Evolutionary conservation across 2,329 filamentous ascomycete genomes (phyloP).

Genomic region (Alternaria metachromatica): DNA sequence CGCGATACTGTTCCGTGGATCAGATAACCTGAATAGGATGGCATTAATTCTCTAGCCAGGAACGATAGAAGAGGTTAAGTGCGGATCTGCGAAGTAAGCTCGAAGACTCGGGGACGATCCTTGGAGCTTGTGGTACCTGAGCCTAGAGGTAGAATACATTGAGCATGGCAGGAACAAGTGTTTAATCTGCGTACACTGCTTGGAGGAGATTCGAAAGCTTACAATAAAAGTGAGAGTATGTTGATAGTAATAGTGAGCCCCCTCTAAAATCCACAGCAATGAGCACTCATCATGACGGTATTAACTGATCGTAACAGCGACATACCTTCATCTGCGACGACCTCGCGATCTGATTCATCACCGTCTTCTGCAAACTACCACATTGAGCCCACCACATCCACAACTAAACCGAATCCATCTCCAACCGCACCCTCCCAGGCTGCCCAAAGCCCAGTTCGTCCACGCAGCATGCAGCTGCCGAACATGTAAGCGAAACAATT

Average conservation of each 20-base stretch:
- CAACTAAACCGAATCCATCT: not conserved
- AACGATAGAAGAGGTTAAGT: not conserved
- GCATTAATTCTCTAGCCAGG: not conserved
- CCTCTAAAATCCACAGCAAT: not conserved
- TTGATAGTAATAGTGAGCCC: not conserved
- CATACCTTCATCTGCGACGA: not conserved
- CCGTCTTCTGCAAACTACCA: not conserved
- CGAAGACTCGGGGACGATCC: not conserved
- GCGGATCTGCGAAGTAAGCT: not conserved
- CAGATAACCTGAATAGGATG: not conserved
- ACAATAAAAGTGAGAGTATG: not conserved
- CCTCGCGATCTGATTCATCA: not conserved
- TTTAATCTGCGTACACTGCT: no score
- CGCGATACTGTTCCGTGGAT: not conserved
- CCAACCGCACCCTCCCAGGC: not conserved
- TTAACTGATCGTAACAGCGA: not conserved
- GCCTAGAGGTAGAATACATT: not conserved
- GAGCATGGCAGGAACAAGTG: not conserved
- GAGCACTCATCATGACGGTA: not conserved
- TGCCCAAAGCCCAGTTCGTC: not conserved
- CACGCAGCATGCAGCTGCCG: not conserved
- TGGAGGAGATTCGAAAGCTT: not conserved
- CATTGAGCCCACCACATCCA: not conserved
- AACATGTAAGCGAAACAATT: not conserved
- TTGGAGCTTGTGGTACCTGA: not conserved